A percentile compares a stretch with the other conserved stretches of the same genome.
Evolutionary conservation across 345 rosid species (phyloP).

Genomic region (Hibiscus trionum): DNA sequence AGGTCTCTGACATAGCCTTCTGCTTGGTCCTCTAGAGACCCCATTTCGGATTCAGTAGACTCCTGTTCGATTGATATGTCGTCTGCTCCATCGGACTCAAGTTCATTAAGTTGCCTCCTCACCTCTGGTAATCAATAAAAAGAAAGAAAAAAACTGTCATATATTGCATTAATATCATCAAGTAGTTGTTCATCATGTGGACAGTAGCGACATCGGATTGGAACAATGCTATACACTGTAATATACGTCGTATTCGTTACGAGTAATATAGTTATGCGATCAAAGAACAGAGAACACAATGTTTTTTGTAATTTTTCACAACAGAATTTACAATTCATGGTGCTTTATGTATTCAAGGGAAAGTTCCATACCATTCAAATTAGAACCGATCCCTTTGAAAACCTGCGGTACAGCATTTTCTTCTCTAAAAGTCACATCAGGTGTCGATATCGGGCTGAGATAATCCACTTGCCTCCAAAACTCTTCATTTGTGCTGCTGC

Average conservation of each 20-base stretch:
- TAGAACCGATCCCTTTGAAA: not conserved
- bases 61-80: conserved; percentile 29
- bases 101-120: conserved; percentile 61
- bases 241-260: no score
- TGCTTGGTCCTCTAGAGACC: conserved; percentile 45
- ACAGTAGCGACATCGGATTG: no score
- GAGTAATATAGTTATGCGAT: no score
- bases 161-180: no score
- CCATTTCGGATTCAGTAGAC: conserved; percentile 27
- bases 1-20: conserved; percentile 65
- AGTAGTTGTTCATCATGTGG: no score
- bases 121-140: conserved; percentile 35
- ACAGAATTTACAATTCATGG: not conserved
- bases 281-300: no score
- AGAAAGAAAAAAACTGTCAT: not conserved
- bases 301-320: no score
- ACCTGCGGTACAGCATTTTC: not conserved
- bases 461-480: not conserved
- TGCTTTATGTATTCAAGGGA: not conserved
- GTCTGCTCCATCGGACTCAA: conserved; percentile 36
- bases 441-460: not conserved
- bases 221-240: no score
- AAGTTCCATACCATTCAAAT: not conserved
- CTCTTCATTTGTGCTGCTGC: not conserved
- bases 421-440: not conserved